These are phyloP conservation scores for Wallacemonas rigidus DNA, from an alignment of 208 protist genomes.

Conservation along the genomic window DNA sequence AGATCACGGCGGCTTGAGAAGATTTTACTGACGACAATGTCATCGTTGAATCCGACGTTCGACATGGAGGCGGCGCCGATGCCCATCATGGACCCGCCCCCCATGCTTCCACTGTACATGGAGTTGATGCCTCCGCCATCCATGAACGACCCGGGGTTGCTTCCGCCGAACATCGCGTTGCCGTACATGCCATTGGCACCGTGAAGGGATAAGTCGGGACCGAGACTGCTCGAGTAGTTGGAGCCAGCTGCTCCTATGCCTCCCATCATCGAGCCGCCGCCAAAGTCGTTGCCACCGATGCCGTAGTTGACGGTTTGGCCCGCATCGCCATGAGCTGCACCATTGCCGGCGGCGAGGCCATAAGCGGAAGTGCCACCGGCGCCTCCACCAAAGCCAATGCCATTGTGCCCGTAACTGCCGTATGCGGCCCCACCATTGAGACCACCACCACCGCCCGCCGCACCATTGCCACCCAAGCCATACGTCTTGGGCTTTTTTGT, in stretches of 20 bases:
- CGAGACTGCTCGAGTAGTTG: constrained; percentile 2
- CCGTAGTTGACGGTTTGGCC: background rate
- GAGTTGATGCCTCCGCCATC: constrained; percentile 18
- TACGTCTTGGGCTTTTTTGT: constrained; percentile 4
- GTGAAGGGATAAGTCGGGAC: constrained; percentile 2
- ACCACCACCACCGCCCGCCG: background rate
- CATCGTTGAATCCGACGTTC: constrained; percentile 24
- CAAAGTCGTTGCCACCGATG: background rate
- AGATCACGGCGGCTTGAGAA: constrained; percentile 72
- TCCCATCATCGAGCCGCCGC: background rate
- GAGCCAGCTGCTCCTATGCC: background rate
- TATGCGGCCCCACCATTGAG: background rate
- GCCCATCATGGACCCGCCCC: constrained; percentile 24
- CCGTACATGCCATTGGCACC: constrained; percentile 9
- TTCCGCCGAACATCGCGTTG: background rate
- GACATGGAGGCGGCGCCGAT: constrained; percentile 7
- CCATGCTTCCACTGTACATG: constrained; percentile 39
- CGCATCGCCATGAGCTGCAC: background rate
- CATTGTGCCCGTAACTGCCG: background rate
- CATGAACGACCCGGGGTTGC: background rate
- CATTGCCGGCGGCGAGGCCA: background rate
- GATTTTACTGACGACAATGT: constrained; percentile 60
- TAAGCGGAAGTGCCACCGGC: background rate
- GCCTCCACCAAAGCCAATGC: background rate
- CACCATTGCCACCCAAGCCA: background rate